Percentiles rank a stretch among this genome's conserved stretches.
Evolutionary conservation across 2,329 filamentous ascomycete species (phyloP).

Genomic region (Diaporthe longicolla): DNA sequence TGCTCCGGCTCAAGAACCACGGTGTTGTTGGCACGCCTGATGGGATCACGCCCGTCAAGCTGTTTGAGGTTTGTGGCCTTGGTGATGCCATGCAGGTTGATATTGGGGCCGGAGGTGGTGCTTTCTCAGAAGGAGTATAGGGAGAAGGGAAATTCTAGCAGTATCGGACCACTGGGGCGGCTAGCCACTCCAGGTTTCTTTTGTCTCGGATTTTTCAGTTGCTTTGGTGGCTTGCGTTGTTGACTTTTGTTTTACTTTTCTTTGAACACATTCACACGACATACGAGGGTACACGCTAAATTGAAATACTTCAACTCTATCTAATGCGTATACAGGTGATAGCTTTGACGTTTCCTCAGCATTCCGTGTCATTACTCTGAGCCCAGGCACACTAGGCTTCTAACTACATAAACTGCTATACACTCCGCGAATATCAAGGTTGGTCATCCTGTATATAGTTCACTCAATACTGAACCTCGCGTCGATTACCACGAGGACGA

Average conservation of each 20-base stretch:
- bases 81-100: conserved; percentile 66
- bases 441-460: too few relatives aligned
- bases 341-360: too few relatives aligned
- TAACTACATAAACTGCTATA: too few relatives aligned
- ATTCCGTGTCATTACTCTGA: too few relatives aligned
- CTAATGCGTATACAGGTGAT: too few relatives aligned
- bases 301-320: not conserved
- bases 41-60: conserved; percentile 54
- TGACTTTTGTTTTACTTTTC: not conserved
- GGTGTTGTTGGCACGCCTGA: conserved; percentile 58
- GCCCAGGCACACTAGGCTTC: too few relatives aligned
- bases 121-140: conserved; percentile 40
- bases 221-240: not conserved
- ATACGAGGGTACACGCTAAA: not conserved
- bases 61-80: conserved; percentile 68
- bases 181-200: not conserved
- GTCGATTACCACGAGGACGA: too few relatives aligned
- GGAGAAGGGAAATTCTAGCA: not conserved
- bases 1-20: conserved; percentile 54
- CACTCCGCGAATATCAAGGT: too few relatives aligned
- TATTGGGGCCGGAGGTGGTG: conserved; percentile 43
- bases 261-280: not conserved
- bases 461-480: too few relatives aligned
- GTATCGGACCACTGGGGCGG: not conserved
- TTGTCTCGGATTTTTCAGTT: not conserved